Evolutionary conservation across 1,284 basidiomycete species (phyloP), one percentile per base, ranked within the genome.

Genomic region (Phellinidium pouzarii): DNA sequence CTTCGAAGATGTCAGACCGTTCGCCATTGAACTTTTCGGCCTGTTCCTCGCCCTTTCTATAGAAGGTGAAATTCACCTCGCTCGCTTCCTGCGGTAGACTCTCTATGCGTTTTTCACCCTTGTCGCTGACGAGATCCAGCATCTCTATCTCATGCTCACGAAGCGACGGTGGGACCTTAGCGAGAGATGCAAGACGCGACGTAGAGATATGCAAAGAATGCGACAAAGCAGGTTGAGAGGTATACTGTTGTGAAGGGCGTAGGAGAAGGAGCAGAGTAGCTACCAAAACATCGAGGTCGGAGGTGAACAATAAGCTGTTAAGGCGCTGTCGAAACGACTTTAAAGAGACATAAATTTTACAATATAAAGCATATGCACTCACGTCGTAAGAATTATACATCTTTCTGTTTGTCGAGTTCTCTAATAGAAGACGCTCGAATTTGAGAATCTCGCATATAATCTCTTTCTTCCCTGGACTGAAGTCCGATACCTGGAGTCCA

Each of bases 381-480:
- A 96, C 94, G 68, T 99, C 96, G 68, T 97, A 99, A 2, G 94
- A 97, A 57, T 83, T 86, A 71, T 91, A 99, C 55, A 94, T 88
- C 75, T 98, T 99, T 64, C 96, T 79, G 66, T 96, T 99, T 44
- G 95, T 99, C 55, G 94, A 96, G 68, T 98, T 98, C 72, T 99
- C 96, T 63, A 99, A 74, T 48, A 99, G 73, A 43, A 99, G 72
- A 51, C 91, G 80, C 68, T 93, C 84, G 61, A 99, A 95, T 60
- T 84, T 77, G 54, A 99, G 78, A 58, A 99, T 86, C 64, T 89
- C 84, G 57, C 86, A 80, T 12, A 96, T 67, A 2, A 85, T 75
- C 55, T 78, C 79, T 75, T 94, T 95, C 38, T 85, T 85, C 42
- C 77, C 69, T 0, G 85, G 80, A 0, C 83, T 83, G 65, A 99